phyloP scores from a whole-genome alignment of 176 grass and related monocot genomes.

The Typha latifolia region DNA sequence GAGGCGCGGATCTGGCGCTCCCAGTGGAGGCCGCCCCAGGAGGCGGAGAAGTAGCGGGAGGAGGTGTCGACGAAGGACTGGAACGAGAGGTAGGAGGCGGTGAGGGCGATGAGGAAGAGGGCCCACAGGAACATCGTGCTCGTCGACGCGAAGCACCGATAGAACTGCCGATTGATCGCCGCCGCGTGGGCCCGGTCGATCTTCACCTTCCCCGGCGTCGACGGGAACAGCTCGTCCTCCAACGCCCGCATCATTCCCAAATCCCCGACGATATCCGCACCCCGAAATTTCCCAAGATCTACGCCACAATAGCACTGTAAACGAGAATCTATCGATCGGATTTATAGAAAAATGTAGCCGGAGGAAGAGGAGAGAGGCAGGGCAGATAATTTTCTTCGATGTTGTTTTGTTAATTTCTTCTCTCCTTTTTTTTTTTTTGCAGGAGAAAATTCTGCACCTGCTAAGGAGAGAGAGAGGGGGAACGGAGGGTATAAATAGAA shows the following conservation, averaged over 20 bases:
- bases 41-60: slow-evolving; percentile 42
- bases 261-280: not conserved
- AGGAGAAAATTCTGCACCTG: no score
- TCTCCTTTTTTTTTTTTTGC: no score
- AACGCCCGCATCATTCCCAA: slow-evolving; percentile 25
- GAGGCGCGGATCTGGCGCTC: slow-evolving; percentile 54
- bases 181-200: slow-evolving; percentile 28
- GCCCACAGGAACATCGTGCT: slow-evolving; percentile 67
- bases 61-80: slow-evolving; percentile 46
- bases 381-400: no score
- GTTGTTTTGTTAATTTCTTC: no score
- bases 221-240: slow-evolving; percentile 54
- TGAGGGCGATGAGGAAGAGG: slow-evolving; percentile 49
- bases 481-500: no score
- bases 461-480: no score
- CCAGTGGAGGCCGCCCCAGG: slow-evolving; percentile 64
- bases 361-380: no score
- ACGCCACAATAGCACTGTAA: no score
- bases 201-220: slow-evolving; percentile 77
- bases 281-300: not conserved
- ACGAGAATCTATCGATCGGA: no score
- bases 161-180: slow-evolving; percentile 34
- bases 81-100: slow-evolving; percentile 61
- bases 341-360: no score
- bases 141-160: slow-evolving; percentile 76